A percentile compares a stretch with the other conserved stretches of the same genome.
Evolutionary conservation across 148 eudicot species (phyloP).

Genomic region (Cornus kousa): DNA sequence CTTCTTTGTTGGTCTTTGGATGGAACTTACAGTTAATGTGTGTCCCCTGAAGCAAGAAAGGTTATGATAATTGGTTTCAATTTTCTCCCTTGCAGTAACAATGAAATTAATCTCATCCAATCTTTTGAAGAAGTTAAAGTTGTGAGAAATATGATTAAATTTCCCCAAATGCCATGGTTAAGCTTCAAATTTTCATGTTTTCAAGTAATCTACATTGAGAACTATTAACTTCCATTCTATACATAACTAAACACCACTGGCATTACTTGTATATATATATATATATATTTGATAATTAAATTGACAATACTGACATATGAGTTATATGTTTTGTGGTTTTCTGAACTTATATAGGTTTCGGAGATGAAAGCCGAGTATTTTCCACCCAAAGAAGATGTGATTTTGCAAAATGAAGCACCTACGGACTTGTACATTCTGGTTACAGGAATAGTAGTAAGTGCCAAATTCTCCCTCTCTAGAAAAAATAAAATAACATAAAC

Average conservation of each 20-base stretch:
- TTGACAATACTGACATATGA: background rate
- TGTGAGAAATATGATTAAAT: background rate
- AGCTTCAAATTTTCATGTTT: background rate
- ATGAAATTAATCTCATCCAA: background rate
- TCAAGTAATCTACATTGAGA: background rate
- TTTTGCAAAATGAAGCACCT: constrained; percentile 88
- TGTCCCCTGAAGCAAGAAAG: background rate
- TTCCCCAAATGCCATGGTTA: background rate
- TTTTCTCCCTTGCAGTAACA: background rate
- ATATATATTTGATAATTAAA: no score
- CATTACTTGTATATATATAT: no score
- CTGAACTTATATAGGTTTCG: constrained; percentile 43
- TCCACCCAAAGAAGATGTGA: constrained; percentile 86
- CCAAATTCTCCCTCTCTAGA: constrained; percentile 1
- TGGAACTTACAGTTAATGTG: background rate
- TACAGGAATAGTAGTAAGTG: constrained; percentile 66
- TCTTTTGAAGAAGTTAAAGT: background rate
- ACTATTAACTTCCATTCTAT: background rate
- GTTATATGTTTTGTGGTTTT: background rate
- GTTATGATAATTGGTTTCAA: background rate
- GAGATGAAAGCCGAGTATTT: constrained; percentile 93
- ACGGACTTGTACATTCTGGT: constrained; percentile 77
- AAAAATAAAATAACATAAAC: background rate
- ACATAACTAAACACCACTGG: background rate
- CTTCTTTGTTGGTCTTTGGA: background rate